Percentiles rank a stretch among this genome's conserved stretches.
phyloP scores from a whole-genome alignment of 2,329 filamentous ascomycete species.

The Ilyonectria mors-panacis region DNA sequence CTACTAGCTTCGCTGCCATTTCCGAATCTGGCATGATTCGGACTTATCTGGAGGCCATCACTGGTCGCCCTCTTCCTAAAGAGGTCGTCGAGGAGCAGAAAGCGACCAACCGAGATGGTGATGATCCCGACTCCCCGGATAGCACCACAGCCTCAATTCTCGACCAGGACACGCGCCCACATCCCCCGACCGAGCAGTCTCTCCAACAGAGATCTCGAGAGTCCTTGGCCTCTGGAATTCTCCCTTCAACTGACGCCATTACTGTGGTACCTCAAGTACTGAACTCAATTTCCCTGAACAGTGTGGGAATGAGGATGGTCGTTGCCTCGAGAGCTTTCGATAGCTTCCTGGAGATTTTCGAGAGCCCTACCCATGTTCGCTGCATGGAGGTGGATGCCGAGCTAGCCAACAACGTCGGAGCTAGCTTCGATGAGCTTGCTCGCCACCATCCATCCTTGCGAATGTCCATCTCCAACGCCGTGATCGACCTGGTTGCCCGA shows the following conservation, averaged over 20 bases:
- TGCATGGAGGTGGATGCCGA: slow-evolving; percentile 82
- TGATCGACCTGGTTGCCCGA: slow-evolving; percentile 89
- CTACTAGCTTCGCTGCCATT: slow-evolving; percentile 96
- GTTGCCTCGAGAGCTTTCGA: slow-evolving; percentile 85
- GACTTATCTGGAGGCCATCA: slow-evolving; percentile 87
- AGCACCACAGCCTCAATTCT: slow-evolving; percentile 58
- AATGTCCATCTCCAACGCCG: slow-evolving; percentile 84
- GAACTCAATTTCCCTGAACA: slow-evolving; percentile 94
- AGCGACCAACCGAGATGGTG: slow-evolving; percentile 50
- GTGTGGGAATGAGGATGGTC: slow-evolving; percentile 88
- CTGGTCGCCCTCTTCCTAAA: slow-evolving; percentile 63
- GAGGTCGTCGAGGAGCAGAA: slow-evolving; percentile 49
- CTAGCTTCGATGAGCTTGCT: slow-evolving; percentile 92
- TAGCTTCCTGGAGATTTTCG: slow-evolving; percentile 95
- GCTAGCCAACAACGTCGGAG: slow-evolving; percentile 81
- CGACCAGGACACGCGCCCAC: slow-evolving; percentile 59
- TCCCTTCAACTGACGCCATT: slow-evolving; percentile 92
- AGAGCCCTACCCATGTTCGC: slow-evolving; percentile 90
- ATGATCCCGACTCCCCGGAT: slow-evolving; percentile 55
- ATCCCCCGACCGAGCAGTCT: slow-evolving; percentile 67
- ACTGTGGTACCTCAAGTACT: slow-evolving; percentile 88
- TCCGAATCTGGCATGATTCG: slow-evolving; percentile 93
- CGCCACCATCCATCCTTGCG: slow-evolving; percentile 92
- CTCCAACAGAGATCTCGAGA: slow-evolving; percentile 62
- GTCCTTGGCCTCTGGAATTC: slow-evolving; percentile 77